Percentiles rank a stretch among this genome's conserved stretches.
Conservation (phyloP, 768 basidiomycete species). For the Rhizopogon rudus region DNA sequence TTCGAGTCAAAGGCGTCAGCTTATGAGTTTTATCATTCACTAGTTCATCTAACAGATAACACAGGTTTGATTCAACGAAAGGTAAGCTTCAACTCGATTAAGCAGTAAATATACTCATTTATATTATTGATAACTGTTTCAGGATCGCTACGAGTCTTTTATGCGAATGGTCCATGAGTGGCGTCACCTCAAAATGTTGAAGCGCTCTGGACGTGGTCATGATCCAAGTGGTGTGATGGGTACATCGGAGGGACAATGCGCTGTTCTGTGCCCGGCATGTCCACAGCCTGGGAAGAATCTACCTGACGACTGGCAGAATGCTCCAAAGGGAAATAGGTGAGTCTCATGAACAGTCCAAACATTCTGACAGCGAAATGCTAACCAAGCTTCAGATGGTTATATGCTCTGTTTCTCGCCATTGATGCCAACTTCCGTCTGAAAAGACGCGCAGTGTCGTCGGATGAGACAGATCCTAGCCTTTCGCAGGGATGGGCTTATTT, state of each 20-base stretch:
- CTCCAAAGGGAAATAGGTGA: too few relatives aligned
- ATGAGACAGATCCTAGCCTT: slow-evolving; percentile 13
- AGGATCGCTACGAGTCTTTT: slow-evolving; percentile 13
- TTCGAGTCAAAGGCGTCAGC: slow-evolving; percentile 28
- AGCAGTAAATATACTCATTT: too few relatives aligned
- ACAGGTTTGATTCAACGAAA: slow-evolving; percentile 13
- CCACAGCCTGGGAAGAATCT: slow-evolving; percentile 5
- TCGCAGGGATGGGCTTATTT: slow-evolving; percentile 20
- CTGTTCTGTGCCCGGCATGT: neutral
- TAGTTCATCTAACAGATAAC: slow-evolving; percentile 26
- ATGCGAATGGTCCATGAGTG: slow-evolving; percentile 7
- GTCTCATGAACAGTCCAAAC: too few relatives aligned
- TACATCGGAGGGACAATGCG: neutral
- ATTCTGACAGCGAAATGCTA: too few relatives aligned
- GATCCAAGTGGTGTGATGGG: neutral
- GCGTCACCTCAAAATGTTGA: too few relatives aligned
- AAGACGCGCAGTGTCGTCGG: slow-evolving; percentile 12
- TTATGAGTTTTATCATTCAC: slow-evolving; percentile 27
- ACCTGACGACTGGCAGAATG: neutral
- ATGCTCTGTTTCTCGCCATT: slow-evolving; percentile 22
- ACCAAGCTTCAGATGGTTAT: slow-evolving; percentile 13
- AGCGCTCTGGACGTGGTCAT: neutral
- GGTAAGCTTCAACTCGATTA: neutral
- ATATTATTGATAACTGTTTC: too few relatives aligned
- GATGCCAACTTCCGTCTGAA: slow-evolving; percentile 26